Percentiles rank a stretch among this genome's conserved stretches.
Conservation (phyloP, 2,329 filamentous ascomycete genomes). For the Nemania sp. region DNA sequence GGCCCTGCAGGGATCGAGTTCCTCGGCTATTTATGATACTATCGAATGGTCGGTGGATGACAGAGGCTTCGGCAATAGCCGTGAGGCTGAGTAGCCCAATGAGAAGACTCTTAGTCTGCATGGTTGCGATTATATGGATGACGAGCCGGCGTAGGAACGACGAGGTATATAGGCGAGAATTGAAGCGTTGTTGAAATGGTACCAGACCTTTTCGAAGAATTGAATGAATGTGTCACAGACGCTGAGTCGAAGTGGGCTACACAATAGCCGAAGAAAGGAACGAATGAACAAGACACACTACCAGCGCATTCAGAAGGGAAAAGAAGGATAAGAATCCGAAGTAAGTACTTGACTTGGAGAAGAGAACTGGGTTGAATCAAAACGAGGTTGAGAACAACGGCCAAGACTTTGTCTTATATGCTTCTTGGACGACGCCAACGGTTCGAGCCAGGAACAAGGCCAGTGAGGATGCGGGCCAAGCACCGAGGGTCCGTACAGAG, state of each 20-base stretch:
- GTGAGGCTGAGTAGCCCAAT: constrained; percentile 54
- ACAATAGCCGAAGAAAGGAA: constrained; percentile 46
- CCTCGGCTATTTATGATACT: constrained; percentile 35
- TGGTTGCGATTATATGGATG: constrained; percentile 35
- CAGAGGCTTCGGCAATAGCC: constrained; percentile 50
- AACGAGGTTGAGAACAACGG: constrained; percentile 38
- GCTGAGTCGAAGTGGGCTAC: constrained; percentile 41
- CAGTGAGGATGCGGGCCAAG: constrained; percentile 24
- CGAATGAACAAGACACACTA: constrained; percentile 56
- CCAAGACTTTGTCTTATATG: constrained; percentile 49
- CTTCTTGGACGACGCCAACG: constrained; percentile 30
- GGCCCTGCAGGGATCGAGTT: constrained; percentile 43
- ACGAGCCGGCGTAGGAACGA: constrained; percentile 25
- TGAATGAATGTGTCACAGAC: constrained; percentile 50
- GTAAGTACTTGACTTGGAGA: constrained; percentile 37
- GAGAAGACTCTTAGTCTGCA: constrained; percentile 57
- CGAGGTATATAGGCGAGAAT: constrained; percentile 29
- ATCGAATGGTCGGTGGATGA: constrained; percentile 45
- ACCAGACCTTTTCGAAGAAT: constrained; percentile 52
- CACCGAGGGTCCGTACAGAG: too few species aligned
- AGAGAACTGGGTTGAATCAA: constrained; percentile 27
- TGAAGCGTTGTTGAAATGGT: constrained; percentile 46
- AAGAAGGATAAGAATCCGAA: constrained; percentile 31
- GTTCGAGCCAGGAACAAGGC: constrained; percentile 32
- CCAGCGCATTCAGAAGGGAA: constrained; percentile 47